Evolutionary conservation across 148 eudicot species (phyloP).

Genomic region (Heliamphora exappendiculata): DNA sequence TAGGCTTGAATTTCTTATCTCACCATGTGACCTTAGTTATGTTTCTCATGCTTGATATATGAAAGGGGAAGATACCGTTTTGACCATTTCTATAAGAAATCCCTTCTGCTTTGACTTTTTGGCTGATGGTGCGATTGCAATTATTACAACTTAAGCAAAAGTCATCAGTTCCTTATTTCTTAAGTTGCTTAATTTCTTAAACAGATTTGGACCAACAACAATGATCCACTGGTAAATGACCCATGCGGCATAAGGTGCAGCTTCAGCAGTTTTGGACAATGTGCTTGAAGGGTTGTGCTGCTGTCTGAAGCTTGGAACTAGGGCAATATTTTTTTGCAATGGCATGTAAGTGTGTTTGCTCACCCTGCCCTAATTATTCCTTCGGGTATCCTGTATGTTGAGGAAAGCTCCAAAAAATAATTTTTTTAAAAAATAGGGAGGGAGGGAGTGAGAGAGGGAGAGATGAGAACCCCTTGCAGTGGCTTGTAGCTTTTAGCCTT

Average conservation of each 20-base stretch:
- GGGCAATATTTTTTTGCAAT: neutral
- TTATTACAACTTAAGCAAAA: neutral
- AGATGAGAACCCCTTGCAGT: neutral
- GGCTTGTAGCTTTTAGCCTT: neutral
- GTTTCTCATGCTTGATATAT: neutral
- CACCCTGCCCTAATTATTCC: neutral
- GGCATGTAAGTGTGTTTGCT: too few relatives aligned
- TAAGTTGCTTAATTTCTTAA: neutral
- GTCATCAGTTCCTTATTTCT: neutral
- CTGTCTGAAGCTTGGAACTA: neutral
- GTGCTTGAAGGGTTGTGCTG: neutral
- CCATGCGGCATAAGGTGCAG: neutral
- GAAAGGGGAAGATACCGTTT: neutral
- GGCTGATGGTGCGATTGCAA: neutral
- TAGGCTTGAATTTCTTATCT: neutral
- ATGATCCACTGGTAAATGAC: neutral
- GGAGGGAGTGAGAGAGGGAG: neutral
- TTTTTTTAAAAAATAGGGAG: too few relatives aligned
- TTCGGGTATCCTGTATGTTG: neutral
- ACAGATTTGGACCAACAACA: conserved; percentile 10
- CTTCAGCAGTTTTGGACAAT: neutral
- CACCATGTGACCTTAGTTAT: neutral
- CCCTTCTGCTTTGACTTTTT: neutral
- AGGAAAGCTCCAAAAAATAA: neutral
- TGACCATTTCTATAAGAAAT: neutral